Evolutionary conservation across 192 early-diverging fungal genomes (phyloP).

Genomic region (Jimgerdemannia flammicorona): DNA sequence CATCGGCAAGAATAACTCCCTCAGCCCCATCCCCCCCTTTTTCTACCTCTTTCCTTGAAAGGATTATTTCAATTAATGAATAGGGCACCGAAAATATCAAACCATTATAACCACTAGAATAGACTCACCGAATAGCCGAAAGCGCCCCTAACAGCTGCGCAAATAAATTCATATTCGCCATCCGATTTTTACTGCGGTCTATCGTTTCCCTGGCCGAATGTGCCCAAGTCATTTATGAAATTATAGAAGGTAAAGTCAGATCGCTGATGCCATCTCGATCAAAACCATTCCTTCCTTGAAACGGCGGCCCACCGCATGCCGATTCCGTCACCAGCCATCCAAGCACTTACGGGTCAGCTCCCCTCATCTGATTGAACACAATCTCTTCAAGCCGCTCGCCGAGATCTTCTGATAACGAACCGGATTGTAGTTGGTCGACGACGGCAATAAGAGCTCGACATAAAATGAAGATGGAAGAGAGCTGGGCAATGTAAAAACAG

Average conservation of each 20-base stretch:
- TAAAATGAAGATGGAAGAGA: conserved; percentile 80
- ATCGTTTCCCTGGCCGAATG: conserved; percentile 50
- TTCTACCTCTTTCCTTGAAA: not conserved
- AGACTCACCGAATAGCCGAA: conserved; percentile 62
- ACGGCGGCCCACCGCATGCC: not conserved
- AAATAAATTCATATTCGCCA: conserved; percentile 87
- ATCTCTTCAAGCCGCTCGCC: conserved; percentile 91
- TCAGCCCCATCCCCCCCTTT: not conserved
- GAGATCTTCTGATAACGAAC: conserved; percentile 73
- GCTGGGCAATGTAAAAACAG: conserved; percentile 22
- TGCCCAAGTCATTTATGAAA: not conserved
- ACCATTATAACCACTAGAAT: not conserved
- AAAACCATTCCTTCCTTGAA: not conserved
- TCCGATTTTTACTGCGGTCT: conserved; percentile 69
- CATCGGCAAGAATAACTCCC: not conserved
- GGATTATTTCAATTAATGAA: too few relatives aligned
- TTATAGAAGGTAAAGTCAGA: not conserved
- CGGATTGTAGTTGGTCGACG: conserved; percentile 65
- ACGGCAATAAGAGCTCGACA: conserved; percentile 87
- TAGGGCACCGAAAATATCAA: not conserved
- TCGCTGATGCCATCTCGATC: not conserved
- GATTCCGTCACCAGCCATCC: not conserved
- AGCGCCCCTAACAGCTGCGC: conserved; percentile 91
- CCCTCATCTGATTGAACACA: conserved; percentile 86
- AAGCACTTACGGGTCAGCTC: conserved; percentile 75